These are phyloP conservation scores for Melianthus villosus DNA, from an alignment of 441 rosid genomes.

Conservation along the genomic window DNA sequence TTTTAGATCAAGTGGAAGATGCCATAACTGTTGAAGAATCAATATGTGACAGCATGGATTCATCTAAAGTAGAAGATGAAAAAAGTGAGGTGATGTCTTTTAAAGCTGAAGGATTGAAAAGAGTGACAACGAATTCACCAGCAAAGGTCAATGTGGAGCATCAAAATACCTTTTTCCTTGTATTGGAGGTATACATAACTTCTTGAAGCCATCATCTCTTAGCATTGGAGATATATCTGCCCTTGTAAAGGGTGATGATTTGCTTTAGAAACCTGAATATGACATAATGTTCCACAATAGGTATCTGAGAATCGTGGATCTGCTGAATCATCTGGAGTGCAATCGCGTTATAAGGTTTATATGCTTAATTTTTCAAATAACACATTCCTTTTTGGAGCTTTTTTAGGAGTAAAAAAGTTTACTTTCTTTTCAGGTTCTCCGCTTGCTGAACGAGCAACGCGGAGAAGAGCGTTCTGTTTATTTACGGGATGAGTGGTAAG, in stretches of 20 bases:
- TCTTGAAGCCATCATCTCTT: too few species aligned
- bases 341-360: constrained; percentile 55
- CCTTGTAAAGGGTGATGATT: constrained; percentile 2
- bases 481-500: constrained; percentile 90
- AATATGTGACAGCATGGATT: constrained; percentile 19
- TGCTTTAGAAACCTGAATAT: constrained; percentile 9
- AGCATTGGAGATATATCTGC: background rate
- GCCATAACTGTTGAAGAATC: constrained; percentile 64
- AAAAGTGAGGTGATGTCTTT: constrained; percentile 15
- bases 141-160: constrained; percentile 15
- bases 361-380: too few species aligned
- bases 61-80: constrained; percentile 23
- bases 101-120: constrained; percentile 11
- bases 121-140: constrained; percentile 14
- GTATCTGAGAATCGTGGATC: constrained; percentile 52
- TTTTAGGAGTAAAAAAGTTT: constrained; percentile 13
- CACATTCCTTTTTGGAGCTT: too few species aligned
- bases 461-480: constrained; percentile 67
- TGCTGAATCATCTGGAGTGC: constrained; percentile 22
- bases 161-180: constrained; percentile 44
- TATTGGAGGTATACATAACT: constrained; percentile 88
- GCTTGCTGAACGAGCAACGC: constrained; percentile 68
- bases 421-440: constrained; percentile 61
- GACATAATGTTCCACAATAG: constrained; percentile 17
- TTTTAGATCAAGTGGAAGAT: constrained; percentile 91